These are phyloP conservation scores for Ballota nigra DNA, from an alignment of 257 asterid species.

Conservation along the genomic window DNA sequence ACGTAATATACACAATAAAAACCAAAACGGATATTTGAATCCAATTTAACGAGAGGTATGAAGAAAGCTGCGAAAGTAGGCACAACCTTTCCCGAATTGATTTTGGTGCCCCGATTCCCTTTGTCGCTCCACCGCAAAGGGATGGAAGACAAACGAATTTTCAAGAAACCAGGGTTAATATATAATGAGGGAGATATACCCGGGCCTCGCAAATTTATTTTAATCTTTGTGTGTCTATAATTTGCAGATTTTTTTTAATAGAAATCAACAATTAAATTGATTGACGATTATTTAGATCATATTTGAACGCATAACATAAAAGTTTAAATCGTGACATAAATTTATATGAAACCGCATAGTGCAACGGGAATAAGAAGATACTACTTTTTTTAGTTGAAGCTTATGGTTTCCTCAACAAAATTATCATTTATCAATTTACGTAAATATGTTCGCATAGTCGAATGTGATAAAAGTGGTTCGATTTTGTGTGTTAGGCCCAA, in stretches of 20 bases:
- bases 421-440: too few species aligned
- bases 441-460: too few species aligned
- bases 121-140: conserved; percentile 31
- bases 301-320: neutral
- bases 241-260: too few species aligned
- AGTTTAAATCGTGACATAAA: neutral
- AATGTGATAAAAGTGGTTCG: too few species aligned
- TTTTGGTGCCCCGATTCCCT: neutral
- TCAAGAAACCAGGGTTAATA: neutral
- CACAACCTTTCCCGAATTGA: conserved; percentile 25
- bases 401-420: too few species aligned
- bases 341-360: too few species aligned
- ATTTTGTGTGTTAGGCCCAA: too few species aligned
- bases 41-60: neutral
- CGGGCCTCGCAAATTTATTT: neutral
- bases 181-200: neutral
- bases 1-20: neutral
- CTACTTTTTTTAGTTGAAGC: too few species aligned
- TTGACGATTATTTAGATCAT: too few species aligned
- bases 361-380: too few species aligned
- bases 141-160: conserved; percentile 1
- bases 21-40: neutral
- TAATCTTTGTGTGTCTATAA: too few species aligned
- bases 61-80: conserved; percentile 13
- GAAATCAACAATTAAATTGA: too few species aligned